Evolutionary conservation across 2,329 filamentous ascomycete genomes (phyloP), one percentile per base, ranked within the genome.

Genomic region (Hymenoscyphus repandus): DNA sequence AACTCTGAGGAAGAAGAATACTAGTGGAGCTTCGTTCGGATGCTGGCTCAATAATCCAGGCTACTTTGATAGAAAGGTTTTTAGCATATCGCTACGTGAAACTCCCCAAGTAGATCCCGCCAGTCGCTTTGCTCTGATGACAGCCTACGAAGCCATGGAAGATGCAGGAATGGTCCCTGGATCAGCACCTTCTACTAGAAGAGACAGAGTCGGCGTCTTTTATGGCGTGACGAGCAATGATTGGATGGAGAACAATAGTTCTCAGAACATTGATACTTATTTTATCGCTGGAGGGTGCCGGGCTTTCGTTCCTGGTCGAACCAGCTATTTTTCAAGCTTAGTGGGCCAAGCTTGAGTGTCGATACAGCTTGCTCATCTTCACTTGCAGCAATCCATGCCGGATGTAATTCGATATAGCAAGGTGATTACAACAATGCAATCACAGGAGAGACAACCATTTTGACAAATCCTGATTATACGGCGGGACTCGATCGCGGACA

Each of bases 11-110:
- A 76, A 73, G 40, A 83, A 85, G 67, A 90, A 90, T 70, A 89
- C 85, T 54, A 85, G 80, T 45, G 83, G 87, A 67, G 88, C 85
- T 1, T 83, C 83, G 2, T 88, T 82, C 58, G 86, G 86, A 18
- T 88, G 85, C 70, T 90, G 72, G 71, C 76, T 55, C 20, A 80
- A 88, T 54, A 78, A 89, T 55, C 86, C 86, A 0, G 85, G 85
- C 51, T 73, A 85, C 43, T 91, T 91, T 63, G 87, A 91, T 59
- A 82, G 85, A 15, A 76, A 83, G 1, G 90, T 91, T 70, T 91
- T 91, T 78, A 89, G 88, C 68, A 90, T 91, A 83, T 90, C 86
- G 34, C 86, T 86, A 6, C 81, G 85, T 58, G 86, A 91, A 68
- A 87, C 88, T 33, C 78, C 80, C 45, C 85, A 90, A 64, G 89